Evolutionary conservation across 2,329 filamentous ascomycete species (phyloP).

Genomic region (Nemania abortiva): DNA sequence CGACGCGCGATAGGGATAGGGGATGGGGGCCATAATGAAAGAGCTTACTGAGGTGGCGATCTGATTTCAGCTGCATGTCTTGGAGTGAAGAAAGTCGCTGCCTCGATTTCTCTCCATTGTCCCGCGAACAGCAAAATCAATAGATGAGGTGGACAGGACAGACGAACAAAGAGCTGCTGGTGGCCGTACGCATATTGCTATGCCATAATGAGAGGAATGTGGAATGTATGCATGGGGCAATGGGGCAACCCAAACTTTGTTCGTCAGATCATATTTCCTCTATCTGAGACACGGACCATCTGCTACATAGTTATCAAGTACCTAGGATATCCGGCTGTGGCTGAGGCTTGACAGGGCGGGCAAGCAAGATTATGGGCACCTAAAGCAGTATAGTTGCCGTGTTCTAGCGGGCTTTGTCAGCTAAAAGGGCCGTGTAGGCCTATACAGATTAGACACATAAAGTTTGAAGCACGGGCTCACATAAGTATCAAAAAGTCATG

Average conservation of each 20-base stretch:
- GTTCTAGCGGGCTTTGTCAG: background rate
- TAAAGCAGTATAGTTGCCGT: background rate
- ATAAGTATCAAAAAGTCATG: too few relatives aligned
- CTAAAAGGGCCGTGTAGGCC: too few relatives aligned
- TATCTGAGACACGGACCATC: slow-evolving; percentile 10
- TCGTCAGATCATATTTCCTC: slow-evolving; percentile 6
- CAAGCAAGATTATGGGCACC: slow-evolving; percentile 3
- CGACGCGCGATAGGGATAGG: too few relatives aligned
- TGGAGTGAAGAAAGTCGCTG: background rate
- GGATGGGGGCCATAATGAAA: background rate
- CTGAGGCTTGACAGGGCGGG: slow-evolving; percentile 2
- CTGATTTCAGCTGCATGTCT: background rate
- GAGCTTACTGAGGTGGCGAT: background rate
- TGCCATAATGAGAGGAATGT: slow-evolving; percentile 31
- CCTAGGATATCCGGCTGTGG: background rate
- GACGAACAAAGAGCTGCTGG: slow-evolving; percentile 9
- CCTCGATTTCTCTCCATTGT: background rate
- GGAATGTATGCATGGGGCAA: slow-evolving; percentile 4
- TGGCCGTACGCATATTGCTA: background rate
- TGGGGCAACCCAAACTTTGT: slow-evolving; percentile 20
- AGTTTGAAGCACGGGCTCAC: background rate
- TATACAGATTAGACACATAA: background rate
- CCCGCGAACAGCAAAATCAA: background rate
- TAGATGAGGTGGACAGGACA: background rate
- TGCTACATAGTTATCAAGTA: background rate